Evolutionary conservation across 345 rosid genomes (phyloP), one percentile per base, ranked within the genome.

Genomic region (Capsella bursapastoris): DNA sequence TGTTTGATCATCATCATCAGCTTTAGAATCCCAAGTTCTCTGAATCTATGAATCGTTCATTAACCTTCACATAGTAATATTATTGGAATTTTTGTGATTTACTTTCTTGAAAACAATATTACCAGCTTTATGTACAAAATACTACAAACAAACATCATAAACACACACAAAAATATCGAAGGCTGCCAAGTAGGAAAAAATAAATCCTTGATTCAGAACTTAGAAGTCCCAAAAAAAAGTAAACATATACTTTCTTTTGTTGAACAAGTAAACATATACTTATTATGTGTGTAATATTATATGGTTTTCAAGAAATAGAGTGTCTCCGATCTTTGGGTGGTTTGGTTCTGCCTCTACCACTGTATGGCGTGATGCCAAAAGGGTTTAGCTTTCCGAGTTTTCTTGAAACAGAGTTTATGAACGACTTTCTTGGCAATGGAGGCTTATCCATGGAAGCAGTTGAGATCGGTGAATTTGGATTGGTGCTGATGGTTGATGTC

Each of bases 361-460:
- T 57, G 10, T 83, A 66, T 60, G 89, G 83, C 57, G 86, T 7
- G 43, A 83, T 57, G 32, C 90, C 90, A 66, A 93, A 94, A 7
- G 94, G 94, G 71, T 86, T 82, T 49, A 93, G 84, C 79, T 85
- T 74, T 41, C 97, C 97, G 10, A 94, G 96, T 81, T 83, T 94
- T 70, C 68, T 90, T 0, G 96, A 88, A 63, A 90, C 85, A 11
- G 95, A 84, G 84, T 83, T 88, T 4, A 93, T 88, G 71, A 91
- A 84, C 15, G 97, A 88, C 74, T 85, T 91, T 75, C 86, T 81
- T 14, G 93, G 96, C 79, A 90, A 71, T 53, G 93, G 92, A 57
- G 97, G 96, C 81, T 86, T 90, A 64, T 84, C 93, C 66, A 86
- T 79, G 4, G 95, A 80, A 67, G 73, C 56, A 56, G 75, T 60